A percentile compares a stretch with the other conserved stretches of the same genome.
phyloP scores from a whole-genome alignment of 768 basidiomycete species.

The Butyriboletus loyo region DNA sequence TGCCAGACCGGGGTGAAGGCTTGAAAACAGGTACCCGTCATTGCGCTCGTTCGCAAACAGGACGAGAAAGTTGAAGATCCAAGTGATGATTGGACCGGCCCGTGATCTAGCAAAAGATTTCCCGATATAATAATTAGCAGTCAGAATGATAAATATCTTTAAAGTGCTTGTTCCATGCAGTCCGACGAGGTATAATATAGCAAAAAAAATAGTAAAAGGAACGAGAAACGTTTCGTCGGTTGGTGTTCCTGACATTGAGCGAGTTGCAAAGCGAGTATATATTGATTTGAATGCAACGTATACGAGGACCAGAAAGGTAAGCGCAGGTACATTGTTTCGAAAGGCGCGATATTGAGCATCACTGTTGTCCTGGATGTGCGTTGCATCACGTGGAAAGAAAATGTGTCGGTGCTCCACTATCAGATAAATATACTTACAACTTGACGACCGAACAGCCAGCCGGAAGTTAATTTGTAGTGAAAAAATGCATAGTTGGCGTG shows the following conservation, averaged over 20 bases:
- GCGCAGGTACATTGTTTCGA: slow-evolving; percentile 69
- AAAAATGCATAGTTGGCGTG: slow-evolving; percentile 75
- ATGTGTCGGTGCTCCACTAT: neutral
- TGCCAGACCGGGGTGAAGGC: slow-evolving; percentile 51
- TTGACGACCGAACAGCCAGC: slow-evolving; percentile 80
- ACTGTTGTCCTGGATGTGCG: slow-evolving; percentile 74
- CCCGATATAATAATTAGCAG: slow-evolving; percentile 64
- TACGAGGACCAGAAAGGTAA: slow-evolving; percentile 45
- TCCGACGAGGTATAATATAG: slow-evolving; percentile 59
- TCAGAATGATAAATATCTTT: slow-evolving; percentile 75
- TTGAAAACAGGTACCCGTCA: slow-evolving; percentile 68
- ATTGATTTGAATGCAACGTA: slow-evolving; percentile 57
- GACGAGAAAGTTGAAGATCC: slow-evolving; percentile 72
- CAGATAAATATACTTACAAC: slow-evolving; percentile 53
- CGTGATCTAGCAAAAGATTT: slow-evolving; percentile 42
- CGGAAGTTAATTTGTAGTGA: slow-evolving; percentile 52
- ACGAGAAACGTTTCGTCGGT: slow-evolving; percentile 39
- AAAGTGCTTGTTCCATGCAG: slow-evolving; percentile 80
- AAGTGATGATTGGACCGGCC: slow-evolving; percentile 54
- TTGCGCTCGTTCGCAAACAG: slow-evolving; percentile 76
- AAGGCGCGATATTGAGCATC: slow-evolving; percentile 91
- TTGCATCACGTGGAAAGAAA: neutral
- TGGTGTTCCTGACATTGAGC: slow-evolving; percentile 25
- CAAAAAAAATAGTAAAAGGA: slow-evolving; percentile 59
- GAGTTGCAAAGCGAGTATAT: slow-evolving; percentile 36